These are phyloP conservation scores for Truncatella angustata DNA, from an alignment of 2,329 filamentous ascomycete species.

Conservation along the genomic window DNA sequence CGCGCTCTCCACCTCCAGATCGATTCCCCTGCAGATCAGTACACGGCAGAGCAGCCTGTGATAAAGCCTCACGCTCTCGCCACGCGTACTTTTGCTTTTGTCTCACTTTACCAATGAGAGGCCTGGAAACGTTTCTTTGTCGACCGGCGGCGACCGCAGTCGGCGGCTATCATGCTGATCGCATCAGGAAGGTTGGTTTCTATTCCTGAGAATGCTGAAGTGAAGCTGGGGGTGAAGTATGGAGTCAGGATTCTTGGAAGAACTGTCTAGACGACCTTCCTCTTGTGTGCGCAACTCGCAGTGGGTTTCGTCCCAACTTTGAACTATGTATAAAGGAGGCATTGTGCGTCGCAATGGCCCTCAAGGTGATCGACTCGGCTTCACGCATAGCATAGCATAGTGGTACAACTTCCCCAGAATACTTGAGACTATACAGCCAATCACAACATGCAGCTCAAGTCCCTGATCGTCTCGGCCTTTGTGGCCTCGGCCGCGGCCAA, in stretches of 20 bases:
- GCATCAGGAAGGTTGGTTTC: constrained; percentile 3
- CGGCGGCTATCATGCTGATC: neutral
- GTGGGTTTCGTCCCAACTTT: neutral
- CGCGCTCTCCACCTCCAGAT: constrained; percentile 2
- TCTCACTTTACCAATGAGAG: neutral
- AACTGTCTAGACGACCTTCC: constrained; percentile 2
- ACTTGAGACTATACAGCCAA: constrained; percentile 3
- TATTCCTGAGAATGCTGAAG: neutral
- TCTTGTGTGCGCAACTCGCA: neutral
- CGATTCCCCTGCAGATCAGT: constrained; percentile 1
- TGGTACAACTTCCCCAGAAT: neutral
- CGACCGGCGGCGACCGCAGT: constrained; percentile 2
- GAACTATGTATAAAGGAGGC: neutral
- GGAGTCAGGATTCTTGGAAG: neutral
- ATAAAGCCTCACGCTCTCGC: neutral
- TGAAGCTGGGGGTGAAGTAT: too few species aligned
- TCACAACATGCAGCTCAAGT: constrained; percentile 13
- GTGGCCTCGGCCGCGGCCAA: constrained; percentile 10
- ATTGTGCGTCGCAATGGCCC: neutral
- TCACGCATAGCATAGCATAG: neutral
- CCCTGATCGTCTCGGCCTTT: constrained; percentile 9
- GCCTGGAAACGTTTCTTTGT: neutral
- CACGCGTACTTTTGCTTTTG: neutral
- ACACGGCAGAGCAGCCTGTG: neutral
- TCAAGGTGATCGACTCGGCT: neutral